phyloP scores from a whole-genome alignment of 495 filamentous ascomycete genomes.

The Xylaria curta region DNA sequence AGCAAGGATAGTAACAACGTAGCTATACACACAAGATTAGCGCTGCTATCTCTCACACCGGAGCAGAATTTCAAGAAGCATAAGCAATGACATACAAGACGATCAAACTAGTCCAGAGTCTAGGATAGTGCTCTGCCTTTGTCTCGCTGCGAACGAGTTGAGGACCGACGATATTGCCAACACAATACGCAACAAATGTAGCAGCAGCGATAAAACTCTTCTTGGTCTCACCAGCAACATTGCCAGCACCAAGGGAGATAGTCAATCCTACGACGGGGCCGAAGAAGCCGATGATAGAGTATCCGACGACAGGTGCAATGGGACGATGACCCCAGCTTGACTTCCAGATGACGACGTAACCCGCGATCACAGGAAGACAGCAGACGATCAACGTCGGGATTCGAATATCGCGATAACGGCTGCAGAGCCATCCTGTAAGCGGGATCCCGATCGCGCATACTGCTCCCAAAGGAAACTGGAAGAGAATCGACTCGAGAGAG shows the following conservation, averaged over 20 bases:
- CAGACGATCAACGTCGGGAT: constrained; percentile 67
- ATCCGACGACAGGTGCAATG: constrained; percentile 68
- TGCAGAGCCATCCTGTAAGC: constrained; percentile 66
- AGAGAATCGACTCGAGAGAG: constrained; percentile 69
- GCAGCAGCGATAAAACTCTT: constrained; percentile 75
- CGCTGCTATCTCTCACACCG: background rate
- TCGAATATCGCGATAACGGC: constrained; percentile 65
- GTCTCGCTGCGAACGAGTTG: constrained; percentile 69
- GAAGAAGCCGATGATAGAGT: constrained; percentile 74
- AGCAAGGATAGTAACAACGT: constrained; percentile 69
- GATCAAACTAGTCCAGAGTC: constrained; percentile 72
- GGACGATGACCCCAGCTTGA: constrained; percentile 68
- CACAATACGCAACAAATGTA: constrained; percentile 76
- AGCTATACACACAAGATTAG: constrained; percentile 49
- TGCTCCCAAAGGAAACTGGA: constrained; percentile 74
- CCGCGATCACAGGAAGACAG: constrained; percentile 75
- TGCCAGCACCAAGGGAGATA: constrained; percentile 71
- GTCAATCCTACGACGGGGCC: constrained; percentile 69
- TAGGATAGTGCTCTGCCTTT: constrained; percentile 68
- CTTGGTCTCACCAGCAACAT: constrained; percentile 80
- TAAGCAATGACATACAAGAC: constrained; percentile 61
- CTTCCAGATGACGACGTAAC: constrained; percentile 78
- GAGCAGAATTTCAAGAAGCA: background rate
- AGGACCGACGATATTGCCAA: constrained; percentile 75
- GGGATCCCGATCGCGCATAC: constrained; percentile 69